These are phyloP conservation scores for Neofusicoccum cordaticola DNA, from an alignment of 2,329 filamentous ascomycete genomes.

Conservation along the genomic window DNA sequence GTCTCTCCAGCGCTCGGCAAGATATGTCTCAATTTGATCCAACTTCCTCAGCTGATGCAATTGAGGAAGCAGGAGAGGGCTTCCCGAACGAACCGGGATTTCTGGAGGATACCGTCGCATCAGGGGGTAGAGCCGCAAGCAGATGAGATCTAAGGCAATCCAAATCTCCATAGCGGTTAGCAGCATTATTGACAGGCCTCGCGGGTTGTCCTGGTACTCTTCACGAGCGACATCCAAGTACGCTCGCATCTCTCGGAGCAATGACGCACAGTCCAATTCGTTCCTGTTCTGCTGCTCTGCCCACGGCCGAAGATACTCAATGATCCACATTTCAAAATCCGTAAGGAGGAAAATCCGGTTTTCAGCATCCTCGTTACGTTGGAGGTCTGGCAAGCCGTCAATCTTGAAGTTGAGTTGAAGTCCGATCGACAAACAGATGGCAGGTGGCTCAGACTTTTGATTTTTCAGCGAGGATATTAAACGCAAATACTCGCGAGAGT, in stretches of 20 bases:
- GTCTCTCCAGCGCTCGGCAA: slow-evolving; percentile 32
- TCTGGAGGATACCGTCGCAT: slow-evolving; percentile 49
- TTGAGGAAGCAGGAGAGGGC: slow-evolving; percentile 47
- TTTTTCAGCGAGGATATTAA: background rate
- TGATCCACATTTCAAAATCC: slow-evolving; percentile 53
- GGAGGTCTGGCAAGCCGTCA: slow-evolving; percentile 18
- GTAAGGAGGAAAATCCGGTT: slow-evolving; percentile 28
- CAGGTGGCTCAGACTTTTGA: background rate
- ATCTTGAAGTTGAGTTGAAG: slow-evolving; percentile 8
- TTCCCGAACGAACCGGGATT: slow-evolving; percentile 40
- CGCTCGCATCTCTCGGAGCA: slow-evolving; percentile 20
- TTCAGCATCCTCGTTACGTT: background rate
- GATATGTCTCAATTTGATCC: slow-evolving; percentile 46
- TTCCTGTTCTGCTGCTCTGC: slow-evolving; percentile 26
- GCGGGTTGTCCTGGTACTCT: slow-evolving; percentile 43
- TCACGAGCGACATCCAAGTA: slow-evolving; percentile 21
- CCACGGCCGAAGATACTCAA: slow-evolving; percentile 41
- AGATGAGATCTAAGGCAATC: slow-evolving; percentile 54
- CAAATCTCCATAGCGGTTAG: slow-evolving; percentile 58
- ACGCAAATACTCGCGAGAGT: background rate
- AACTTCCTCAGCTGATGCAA: slow-evolving; percentile 49
- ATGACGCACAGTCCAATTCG: slow-evolving; percentile 25
- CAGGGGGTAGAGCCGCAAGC: slow-evolving; percentile 38
- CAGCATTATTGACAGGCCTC: slow-evolving; percentile 53
- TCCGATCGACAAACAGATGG: background rate